Percentiles rank a stretch among this genome's conserved stretches.
These are phyloP conservation scores for Aspergillus amoenus DNA, from an alignment of 2,329 filamentous ascomycete species.

Conservation along the genomic window DNA sequence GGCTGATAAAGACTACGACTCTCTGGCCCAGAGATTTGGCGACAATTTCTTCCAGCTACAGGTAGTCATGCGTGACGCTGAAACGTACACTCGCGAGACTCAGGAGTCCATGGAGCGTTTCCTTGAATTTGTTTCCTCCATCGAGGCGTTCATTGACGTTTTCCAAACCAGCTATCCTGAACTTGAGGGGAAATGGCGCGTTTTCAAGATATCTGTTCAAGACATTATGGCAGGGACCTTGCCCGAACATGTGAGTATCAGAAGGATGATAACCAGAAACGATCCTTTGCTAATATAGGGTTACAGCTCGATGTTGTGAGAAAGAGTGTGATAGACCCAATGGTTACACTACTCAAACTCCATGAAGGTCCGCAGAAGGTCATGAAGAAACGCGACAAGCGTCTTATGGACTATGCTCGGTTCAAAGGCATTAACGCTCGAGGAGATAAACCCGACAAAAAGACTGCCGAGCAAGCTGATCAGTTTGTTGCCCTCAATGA, in stretches of 20 bases:
- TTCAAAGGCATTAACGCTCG: constrained; percentile 73
- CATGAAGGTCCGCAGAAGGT: constrained; percentile 82
- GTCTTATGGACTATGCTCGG: constrained; percentile 84
- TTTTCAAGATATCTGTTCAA: constrained; percentile 81
- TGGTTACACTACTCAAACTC: constrained; percentile 72
- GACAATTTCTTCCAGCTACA: constrained; percentile 91
- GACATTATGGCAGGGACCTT: constrained; percentile 82
- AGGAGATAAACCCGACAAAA: constrained; percentile 84
- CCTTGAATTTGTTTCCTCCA: constrained; percentile 73
- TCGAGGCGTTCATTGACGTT: constrained; percentile 76
- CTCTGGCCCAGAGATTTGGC: constrained; percentile 80
- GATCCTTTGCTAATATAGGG: constrained; percentile 2
- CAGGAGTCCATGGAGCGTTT: constrained; percentile 79
- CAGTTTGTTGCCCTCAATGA: constrained; percentile 91
- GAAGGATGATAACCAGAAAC: neutral
- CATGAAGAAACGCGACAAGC: constrained; percentile 93
- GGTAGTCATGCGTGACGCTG: constrained; percentile 89
- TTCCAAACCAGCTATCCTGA: constrained; percentile 73
- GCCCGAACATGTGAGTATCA: constrained; percentile 69
- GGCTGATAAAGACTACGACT: constrained; percentile 79
- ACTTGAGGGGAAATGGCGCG: constrained; percentile 90
- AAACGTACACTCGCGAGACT: constrained; percentile 82
- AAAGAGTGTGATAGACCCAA: constrained; percentile 80
- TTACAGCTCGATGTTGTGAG: constrained; percentile 63
- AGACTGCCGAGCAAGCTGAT: constrained; percentile 78